These are phyloP conservation scores for Lachnellula willkommii DNA, from an alignment of 2,329 filamentous ascomycete genomes.

Conservation along the genomic window DNA sequence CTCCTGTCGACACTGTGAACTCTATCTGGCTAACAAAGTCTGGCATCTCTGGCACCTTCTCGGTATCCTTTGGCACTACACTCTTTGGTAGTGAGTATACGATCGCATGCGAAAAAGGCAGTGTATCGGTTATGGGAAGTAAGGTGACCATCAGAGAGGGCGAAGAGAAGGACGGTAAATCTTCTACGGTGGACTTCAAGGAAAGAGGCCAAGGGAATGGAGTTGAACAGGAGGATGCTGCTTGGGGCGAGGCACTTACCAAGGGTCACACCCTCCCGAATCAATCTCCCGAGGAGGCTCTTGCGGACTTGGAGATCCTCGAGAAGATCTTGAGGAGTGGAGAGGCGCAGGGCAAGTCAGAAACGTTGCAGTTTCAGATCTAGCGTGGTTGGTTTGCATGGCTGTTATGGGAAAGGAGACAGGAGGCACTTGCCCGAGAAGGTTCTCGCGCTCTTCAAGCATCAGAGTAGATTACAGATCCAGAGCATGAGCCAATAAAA, in stretches of 20 bases:
- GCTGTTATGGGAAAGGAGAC: not conserved
- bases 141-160: slow-evolving; percentile 27
- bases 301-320: slow-evolving; percentile 29
- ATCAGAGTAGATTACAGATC: no score
- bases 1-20: slow-evolving; percentile 31
- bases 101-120: slow-evolving; percentile 31
- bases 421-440: not conserved
- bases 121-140: slow-evolving; percentile 20
- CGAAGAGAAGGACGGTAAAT: slow-evolving; percentile 22
- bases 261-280: slow-evolving; percentile 21
- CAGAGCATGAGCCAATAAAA: no score
- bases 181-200: slow-evolving; percentile 26
- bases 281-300: slow-evolving; percentile 24
- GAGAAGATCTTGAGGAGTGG: slow-evolving; percentile 33
- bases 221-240: slow-evolving; percentile 28
- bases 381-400: slow-evolving; percentile 1
- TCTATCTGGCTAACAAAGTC: slow-evolving; percentile 30
- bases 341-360: slow-evolving; percentile 25
- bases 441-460: no score
- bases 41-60: slow-evolving; percentile 30
- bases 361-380: slow-evolving; percentile 23
- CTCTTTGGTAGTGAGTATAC: slow-evolving; percentile 28
- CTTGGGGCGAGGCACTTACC: slow-evolving; percentile 28
- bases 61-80: slow-evolving; percentile 29
- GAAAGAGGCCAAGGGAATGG: slow-evolving; percentile 26